phyloP scores from a whole-genome alignment of 331 rosid genomes.

The Arachis monticola region DNA sequence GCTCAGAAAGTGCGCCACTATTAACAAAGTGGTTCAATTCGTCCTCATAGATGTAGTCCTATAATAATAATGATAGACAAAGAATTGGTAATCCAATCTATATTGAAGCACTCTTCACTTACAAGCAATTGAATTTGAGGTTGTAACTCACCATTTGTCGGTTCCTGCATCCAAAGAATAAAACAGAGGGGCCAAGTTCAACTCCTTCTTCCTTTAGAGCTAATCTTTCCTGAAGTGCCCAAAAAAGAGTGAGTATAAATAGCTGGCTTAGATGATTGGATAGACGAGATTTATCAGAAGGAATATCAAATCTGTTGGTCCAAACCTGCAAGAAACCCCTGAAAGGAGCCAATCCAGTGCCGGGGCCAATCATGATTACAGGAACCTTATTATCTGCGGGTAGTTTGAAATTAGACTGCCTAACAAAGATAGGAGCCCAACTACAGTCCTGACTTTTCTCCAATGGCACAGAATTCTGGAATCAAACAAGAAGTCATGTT shows the following conservation, averaged over 20 bases:
- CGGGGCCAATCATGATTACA: conserved; percentile 96
- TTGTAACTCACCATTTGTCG: conserved; percentile 70
- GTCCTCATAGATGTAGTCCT: conserved; percentile 94
- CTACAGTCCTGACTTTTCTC: conserved; percentile 77
- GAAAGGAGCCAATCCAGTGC: conserved; percentile 99
- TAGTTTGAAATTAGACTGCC: conserved; percentile 95
- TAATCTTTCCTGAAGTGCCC: conserved; percentile 77
- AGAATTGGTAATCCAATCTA: conserved; percentile 8
- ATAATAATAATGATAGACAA: conserved; percentile 22
- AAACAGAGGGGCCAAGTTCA: conserved; percentile 77
- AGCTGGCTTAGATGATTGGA: conserved; percentile 24
- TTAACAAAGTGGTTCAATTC: conserved; percentile 75
- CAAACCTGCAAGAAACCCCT: conserved; percentile 98
- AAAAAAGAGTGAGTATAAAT: conserved; percentile 12
- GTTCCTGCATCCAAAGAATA: conserved; percentile 96
- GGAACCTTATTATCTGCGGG: conserved; percentile 84
- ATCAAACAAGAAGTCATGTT: conserved; percentile 26
- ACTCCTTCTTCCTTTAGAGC: conserved; percentile 77
- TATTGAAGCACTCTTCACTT: background rate
- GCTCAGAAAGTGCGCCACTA: conserved; percentile 80
- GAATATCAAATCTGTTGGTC: conserved; percentile 37
- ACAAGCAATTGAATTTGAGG: background rate
- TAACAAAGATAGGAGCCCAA: conserved; percentile 92
- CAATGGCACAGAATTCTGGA: conserved; percentile 73
- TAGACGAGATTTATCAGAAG: conserved; percentile 18